These are phyloP conservation scores for Cardamine occulta DNA, from an alignment of 345 rosid genomes.

Conservation along the genomic window DNA sequence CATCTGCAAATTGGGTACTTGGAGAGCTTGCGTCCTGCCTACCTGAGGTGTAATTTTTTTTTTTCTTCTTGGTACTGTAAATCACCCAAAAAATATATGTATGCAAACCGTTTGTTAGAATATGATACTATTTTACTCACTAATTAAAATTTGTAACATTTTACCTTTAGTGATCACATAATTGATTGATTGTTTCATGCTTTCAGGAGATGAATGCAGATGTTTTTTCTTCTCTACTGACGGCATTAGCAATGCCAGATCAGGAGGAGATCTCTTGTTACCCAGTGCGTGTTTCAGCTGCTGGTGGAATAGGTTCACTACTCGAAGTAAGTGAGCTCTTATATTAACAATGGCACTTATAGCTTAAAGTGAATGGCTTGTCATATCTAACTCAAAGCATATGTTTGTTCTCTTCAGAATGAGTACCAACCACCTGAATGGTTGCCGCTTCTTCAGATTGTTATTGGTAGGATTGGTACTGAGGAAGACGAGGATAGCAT, in stretches of 20 bases:
- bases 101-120: slow-evolving; percentile 1
- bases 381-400: slow-evolving; percentile 31
- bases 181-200: slow-evolving; percentile 27
- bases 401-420: slow-evolving; percentile 54
- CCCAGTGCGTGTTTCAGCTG: slow-evolving; percentile 84
- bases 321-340: slow-evolving; percentile 60
- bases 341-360: slow-evolving; percentile 6
- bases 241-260: slow-evolving; percentile 74
- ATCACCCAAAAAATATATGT: not conserved
- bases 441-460: slow-evolving; percentile 75
- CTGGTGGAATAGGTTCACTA: slow-evolving; percentile 72
- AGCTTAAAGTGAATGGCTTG: slow-evolving; percentile 22
- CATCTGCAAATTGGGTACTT: slow-evolving; percentile 84
- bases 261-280: slow-evolving; percentile 57
- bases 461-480: slow-evolving; percentile 64
- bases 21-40: slow-evolving; percentile 84
- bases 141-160: not conserved
- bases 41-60: slow-evolving; percentile 58
- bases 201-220: slow-evolving; percentile 70
- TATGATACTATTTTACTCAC: not conserved
- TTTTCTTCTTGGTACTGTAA: slow-evolving; percentile 25
- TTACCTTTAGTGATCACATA: slow-evolving; percentile 11
- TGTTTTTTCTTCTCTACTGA: slow-evolving; percentile 70
- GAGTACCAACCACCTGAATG: slow-evolving; percentile 81
- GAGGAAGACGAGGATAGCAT: slow-evolving; percentile 70